A percentile compares a stretch with the other conserved stretches of the same genome.
Evolutionary conservation across 2,329 filamentous ascomycete genomes (phyloP).

Genomic region (Aspergillus fumigatus): DNA sequence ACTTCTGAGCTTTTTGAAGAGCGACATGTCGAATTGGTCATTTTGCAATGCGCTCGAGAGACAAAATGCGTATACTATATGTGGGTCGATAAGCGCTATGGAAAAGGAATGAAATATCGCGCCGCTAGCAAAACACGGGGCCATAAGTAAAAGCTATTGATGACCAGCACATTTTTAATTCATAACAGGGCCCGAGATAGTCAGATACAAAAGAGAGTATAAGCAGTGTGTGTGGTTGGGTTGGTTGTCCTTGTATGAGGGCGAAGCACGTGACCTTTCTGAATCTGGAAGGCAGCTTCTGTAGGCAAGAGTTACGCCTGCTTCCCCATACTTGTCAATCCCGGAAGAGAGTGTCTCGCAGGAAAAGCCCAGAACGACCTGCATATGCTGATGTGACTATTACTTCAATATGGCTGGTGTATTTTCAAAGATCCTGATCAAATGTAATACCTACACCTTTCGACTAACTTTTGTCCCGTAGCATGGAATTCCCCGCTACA

Average conservation of each 20-base stretch:
- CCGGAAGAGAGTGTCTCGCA: constrained; percentile 1
- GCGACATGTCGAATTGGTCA: background rate
- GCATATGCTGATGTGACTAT: background rate
- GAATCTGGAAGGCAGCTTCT: background rate
- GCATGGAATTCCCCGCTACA: constrained; percentile 78
- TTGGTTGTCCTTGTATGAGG: constrained; percentile 12
- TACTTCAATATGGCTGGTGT: constrained; percentile 29
- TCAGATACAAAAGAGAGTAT: background rate
- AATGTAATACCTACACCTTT: background rate
- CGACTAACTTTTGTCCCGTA: constrained; percentile 39
- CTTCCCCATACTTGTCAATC: background rate
- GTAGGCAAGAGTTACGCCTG: background rate
- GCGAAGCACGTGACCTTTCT: background rate
- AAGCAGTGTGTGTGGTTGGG: background rate
- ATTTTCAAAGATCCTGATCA: constrained; percentile 7
- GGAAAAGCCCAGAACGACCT: background rate
- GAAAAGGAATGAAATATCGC: background rate
- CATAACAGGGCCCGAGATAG: background rate
- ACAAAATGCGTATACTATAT: background rate
- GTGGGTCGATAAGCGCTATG: background rate
- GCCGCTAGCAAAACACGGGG: background rate
- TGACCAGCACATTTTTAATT: background rate
- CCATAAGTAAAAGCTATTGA: background rate
- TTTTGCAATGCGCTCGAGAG: background rate
- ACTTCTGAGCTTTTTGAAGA: background rate